Evolutionary conservation across 805 yeast genomes (phyloP), one percentile per base, ranked within the genome.

Genomic region (Dipodascopsis tothii): DNA sequence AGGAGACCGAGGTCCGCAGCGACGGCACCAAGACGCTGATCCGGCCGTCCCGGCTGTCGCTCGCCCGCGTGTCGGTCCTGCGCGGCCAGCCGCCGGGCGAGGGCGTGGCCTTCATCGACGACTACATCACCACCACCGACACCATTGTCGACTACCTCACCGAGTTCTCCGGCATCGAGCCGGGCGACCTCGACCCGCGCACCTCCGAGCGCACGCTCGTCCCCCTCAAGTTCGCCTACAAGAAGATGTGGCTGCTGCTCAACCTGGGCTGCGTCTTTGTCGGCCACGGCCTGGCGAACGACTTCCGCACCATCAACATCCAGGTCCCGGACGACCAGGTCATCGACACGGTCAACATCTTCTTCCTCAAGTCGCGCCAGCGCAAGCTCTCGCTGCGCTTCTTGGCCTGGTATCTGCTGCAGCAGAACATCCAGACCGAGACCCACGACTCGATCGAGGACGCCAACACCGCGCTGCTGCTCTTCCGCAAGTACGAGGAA

Each of bases 371-470:
- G 40, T 80, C 81, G 37, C 73, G 78, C 53, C 84, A 82, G 57
- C 68, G 56, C 47, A 81, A 78, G 48, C 68, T 92, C 28, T 84
- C 95, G 3, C 72, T 92, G 54, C 81, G 90, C 58, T 92, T 86
- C 60, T 67, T 92, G 60, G 86, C 94, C 9, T 87, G 87, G 72
- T 77, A 78, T 22, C 69, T 90, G 37, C 68, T 92, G 41, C 74
- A 74, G 27, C 79, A 77, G 49, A 73, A 78, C 39, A 94, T 94
- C 25, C 99, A 92, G 61, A 78, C 78, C 2, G 95, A 92, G 1
- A 90, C 90, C 59, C 99, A 92, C 63, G 97, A 94, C 60, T 90
- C 97, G 0, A 87, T 92, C 36, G 98, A 92, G 59, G 99, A 92
- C 67, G 96, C 99, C 0, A 68, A 71, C 44, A 81, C 94, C 7